Evolutionary conservation across 139 green algal species (phyloP), one percentile per base, ranked within the genome.

Genomic region (Picochlorum sp.): DNA sequence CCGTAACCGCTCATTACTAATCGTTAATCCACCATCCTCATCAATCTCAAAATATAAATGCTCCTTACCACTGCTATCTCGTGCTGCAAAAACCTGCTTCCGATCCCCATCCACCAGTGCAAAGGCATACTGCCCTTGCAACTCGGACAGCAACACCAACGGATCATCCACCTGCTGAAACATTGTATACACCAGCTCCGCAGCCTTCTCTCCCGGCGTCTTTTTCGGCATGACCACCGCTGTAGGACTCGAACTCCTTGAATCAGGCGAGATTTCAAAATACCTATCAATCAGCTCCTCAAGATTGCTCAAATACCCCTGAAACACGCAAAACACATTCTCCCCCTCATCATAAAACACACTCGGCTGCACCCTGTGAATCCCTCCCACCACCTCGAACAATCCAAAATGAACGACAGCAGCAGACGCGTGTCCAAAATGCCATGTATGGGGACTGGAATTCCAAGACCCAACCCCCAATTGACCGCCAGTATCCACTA

Each of bases 71-170:
- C 24, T 54, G 49, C 20, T 34, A 60, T 79, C 63, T 30, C 64
- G 52, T 11, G 85, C 83, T 10, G 85, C 85, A 73, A 90, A 90
- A 9, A 73, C 69, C 41, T 76, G 58, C 45, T 77, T 78, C n/a
- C 65, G 62, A 4, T 67, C 71, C 15, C 62, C 71, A 72, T 89
- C 81, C 41, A 83, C 88, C 16, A 91, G 62, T 4, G 85, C 74
- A 70, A 91, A 92, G 1, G 80, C 49, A 50, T 78, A 92, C 30
- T 90, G 70, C 15, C 85, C 85, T 82, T 92, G 82, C 50, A 92
- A 77, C 63, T 92, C 85, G 9, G 77, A 83, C 11, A 92, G 70
- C 51, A 92, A 51, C 13, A 90, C 63, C 21, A 87, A 60, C 37
- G 67, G 73, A 58, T 91, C 79, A 15, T 69, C 67, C 44, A 59